phyloP scores from a whole-genome alignment of 495 filamentous ascomycete species.

The Elaphomyces granulatus region DNA sequence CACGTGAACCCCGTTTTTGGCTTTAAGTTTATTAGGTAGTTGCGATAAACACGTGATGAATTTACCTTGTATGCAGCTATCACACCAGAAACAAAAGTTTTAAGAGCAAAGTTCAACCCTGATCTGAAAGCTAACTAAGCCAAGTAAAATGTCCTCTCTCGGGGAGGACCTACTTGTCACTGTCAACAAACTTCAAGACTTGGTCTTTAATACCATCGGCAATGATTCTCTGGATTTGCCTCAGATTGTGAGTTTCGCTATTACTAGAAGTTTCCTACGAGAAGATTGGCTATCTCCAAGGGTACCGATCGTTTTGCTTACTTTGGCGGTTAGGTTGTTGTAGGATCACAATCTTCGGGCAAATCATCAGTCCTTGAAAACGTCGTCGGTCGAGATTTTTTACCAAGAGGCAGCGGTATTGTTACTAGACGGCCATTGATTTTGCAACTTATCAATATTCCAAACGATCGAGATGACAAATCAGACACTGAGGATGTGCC shows the following conservation, averaged over 20 bases:
- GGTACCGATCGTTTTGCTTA: neutral
- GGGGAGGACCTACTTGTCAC: conserved; percentile 85
- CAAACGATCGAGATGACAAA: conserved; percentile 56
- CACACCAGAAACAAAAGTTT: too few species aligned
- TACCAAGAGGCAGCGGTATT: conserved; percentile 92
- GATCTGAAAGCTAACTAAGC: too few species aligned
- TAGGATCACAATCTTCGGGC: conserved; percentile 95
- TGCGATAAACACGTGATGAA: too few species aligned
- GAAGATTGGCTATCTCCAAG: neutral
- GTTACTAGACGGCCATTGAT: conserved; percentile 90
- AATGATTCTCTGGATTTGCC: conserved; percentile 95
- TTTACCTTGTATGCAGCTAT: too few species aligned
- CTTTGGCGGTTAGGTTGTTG: conserved; percentile 59
- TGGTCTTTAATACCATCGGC: conserved; percentile 99
- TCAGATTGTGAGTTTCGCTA: conserved; percentile 65
- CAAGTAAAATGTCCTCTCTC: conserved; percentile 50
- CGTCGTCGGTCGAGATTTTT: conserved; percentile 93
- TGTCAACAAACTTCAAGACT: conserved; percentile 93
- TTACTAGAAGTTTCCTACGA: neutral
- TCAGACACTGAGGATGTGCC: conserved; percentile 51
- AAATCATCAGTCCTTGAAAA: conserved; percentile 99
- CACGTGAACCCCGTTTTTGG: too few species aligned
- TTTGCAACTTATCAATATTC: conserved; percentile 94
- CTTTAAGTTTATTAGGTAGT: too few species aligned
- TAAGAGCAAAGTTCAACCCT: too few species aligned